Conservation (phyloP, 2,329 filamentous ascomycete species). For the Neospermospora avenae region DNA sequence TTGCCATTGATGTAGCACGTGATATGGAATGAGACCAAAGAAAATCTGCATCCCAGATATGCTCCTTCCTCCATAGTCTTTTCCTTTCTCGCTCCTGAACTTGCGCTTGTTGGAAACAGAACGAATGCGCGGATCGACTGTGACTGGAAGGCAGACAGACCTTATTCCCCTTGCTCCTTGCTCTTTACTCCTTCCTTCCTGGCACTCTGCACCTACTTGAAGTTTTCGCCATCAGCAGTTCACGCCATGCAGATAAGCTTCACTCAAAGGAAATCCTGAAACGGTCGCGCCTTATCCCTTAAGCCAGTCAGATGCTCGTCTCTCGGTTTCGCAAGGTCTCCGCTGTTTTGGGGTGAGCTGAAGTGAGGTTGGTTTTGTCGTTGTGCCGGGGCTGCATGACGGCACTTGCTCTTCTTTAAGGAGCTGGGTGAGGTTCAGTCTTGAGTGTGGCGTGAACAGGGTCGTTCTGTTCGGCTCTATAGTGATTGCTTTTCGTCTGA, state of each 20-base stretch:
- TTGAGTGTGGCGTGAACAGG: no score
- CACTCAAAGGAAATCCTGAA: neutral
- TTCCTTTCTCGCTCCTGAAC: neutral
- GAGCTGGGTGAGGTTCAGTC: no score
- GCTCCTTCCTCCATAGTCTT: neutral
- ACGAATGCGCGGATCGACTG: neutral
- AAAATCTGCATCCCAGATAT: neutral
- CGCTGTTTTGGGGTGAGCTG: neutral
- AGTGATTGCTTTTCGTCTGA: no score
- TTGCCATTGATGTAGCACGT: neutral
- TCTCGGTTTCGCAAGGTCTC: neutral
- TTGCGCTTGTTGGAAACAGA: neutral
- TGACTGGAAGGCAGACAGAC: neutral
- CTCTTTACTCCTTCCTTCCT: neutral
- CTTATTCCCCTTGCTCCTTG: neutral
- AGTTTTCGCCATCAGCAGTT: neutral
- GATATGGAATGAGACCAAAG: neutral
- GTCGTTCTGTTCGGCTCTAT: no score
- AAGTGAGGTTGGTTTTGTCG: no score
- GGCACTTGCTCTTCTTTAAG: no score
- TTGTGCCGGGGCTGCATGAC: no score
- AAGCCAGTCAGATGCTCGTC: neutral
- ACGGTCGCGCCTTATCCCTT: conserved; percentile 1
- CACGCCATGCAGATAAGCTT: neutral
- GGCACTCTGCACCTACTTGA: neutral